A percentile compares a stretch with the other conserved stretches of the same genome.
Conservation (phyloP, 148 eudicot genomes). For the Tetragonia tetragonoides region DNA sequence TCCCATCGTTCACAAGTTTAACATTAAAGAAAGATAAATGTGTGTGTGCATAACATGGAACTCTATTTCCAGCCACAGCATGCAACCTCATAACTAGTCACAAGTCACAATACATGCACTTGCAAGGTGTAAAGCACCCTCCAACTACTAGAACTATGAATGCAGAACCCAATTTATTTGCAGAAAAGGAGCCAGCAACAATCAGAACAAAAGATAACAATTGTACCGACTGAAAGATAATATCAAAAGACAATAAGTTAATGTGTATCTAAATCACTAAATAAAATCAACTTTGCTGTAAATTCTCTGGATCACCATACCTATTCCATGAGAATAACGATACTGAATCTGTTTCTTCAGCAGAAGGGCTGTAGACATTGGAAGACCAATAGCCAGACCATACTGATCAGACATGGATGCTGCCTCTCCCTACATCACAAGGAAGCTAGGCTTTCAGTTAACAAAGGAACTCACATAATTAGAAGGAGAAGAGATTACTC, state of each 20-base stretch:
- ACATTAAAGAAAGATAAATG: too few species aligned
- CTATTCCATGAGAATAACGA: conserved; percentile 85
- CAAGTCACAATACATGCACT: neutral
- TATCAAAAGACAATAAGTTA: neutral
- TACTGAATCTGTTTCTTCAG: conserved; percentile 76
- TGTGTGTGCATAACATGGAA: too few species aligned
- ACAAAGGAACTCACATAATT: neutral
- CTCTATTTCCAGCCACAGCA: too few species aligned
- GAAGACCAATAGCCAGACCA: conserved; percentile 79
- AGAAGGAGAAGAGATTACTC: neutral
- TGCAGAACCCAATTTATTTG: neutral
- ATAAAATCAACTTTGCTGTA: neutral
- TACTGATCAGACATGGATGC: conserved; percentile 76
- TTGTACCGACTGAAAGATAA: neutral
- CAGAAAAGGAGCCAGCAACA: neutral
- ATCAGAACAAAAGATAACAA: too few species aligned
- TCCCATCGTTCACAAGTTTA: too few species aligned
- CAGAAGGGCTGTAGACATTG: conserved; percentile 65
- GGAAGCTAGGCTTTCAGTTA: conserved; percentile 6
- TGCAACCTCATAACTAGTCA: too few species aligned
- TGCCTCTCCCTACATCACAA: conserved; percentile 70
- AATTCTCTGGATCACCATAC: conserved; percentile 29
- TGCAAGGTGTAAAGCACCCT: neutral
- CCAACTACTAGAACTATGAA: conserved; percentile 3
- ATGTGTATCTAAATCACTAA: neutral